Evolutionary conservation across 208 protist genomes (phyloP).

Genomic region (Leishmania martiniquensis): DNA sequence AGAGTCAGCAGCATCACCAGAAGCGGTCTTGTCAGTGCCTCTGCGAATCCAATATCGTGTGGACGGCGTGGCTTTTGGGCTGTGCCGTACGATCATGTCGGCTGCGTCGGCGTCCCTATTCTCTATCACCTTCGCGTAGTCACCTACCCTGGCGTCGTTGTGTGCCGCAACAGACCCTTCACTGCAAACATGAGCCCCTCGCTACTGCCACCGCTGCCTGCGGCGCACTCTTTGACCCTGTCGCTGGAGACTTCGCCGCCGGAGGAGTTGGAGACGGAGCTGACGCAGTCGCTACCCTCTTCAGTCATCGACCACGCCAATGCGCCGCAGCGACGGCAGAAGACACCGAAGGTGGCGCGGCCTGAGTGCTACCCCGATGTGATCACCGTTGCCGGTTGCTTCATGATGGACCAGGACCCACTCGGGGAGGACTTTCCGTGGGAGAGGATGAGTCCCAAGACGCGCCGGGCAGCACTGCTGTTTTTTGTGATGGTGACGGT

Average conservation of each 20-base stretch:
- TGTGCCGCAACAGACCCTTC: constrained; percentile 38
- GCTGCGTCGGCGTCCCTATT: constrained; percentile 35
- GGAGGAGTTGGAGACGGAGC: neutral
- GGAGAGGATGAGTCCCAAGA: constrained; percentile 13
- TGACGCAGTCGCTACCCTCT: neutral
- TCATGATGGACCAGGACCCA: constrained; percentile 52
- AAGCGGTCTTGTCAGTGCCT: neutral
- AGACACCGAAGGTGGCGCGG: constrained; percentile 27
- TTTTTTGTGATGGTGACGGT: constrained; percentile 26
- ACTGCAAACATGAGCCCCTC: neutral
- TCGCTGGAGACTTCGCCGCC: neutral
- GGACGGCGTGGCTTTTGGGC: constrained; percentile 29
- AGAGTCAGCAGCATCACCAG: neutral
- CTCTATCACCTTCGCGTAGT: constrained; percentile 56
- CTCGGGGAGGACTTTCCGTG: constrained; percentile 41
- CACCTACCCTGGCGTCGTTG: constrained; percentile 48
- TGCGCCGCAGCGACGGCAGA: constrained; percentile 14
- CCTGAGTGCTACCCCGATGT: constrained; percentile 28
- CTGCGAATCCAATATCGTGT: neutral
- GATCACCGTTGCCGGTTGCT: constrained; percentile 37
- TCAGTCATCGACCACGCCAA: neutral
- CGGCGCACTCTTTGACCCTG: neutral
- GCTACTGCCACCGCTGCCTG: neutral
- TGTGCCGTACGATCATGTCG: constrained; percentile 36
- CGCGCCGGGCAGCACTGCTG: constrained; percentile 20